Evolutionary conservation across 2,329 filamentous ascomycete genomes (phyloP).

Genomic region (Aspergillus sp.): DNA sequence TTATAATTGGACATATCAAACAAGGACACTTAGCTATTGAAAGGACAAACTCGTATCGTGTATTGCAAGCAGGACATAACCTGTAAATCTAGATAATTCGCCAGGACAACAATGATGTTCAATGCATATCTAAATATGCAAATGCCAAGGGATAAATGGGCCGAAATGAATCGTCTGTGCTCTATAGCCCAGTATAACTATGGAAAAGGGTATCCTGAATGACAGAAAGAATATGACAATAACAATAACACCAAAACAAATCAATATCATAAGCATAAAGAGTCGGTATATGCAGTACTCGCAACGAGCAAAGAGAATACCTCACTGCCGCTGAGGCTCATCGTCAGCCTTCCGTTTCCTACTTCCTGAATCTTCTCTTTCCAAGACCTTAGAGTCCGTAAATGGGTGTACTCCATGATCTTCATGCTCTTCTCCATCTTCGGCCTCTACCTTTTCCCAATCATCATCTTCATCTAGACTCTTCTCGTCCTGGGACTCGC

Average conservation of each 20-base stretch:
- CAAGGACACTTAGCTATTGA: too few species aligned
- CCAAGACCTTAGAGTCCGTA: conserved; percentile 27
- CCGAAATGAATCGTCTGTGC: too few species aligned
- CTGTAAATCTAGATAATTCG: too few species aligned
- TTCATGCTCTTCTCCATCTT: conserved; percentile 28
- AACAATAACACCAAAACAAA: conserved; percentile 8
- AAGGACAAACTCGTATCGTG: too few species aligned
- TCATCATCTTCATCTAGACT: conserved; percentile 30
- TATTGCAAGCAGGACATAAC: too few species aligned
- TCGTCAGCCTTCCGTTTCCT: conserved; percentile 29
- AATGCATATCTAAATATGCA: conserved; percentile 11
- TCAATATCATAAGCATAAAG: conserved; percentile 4
- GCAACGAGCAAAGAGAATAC: background rate
- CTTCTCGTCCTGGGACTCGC: conserved; percentile 5
- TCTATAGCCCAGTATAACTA: too few species aligned
- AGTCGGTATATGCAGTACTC: too few species aligned
- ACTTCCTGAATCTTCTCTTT: conserved; percentile 14
- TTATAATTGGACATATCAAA: too few species aligned
- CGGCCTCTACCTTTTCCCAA: conserved; percentile 38
- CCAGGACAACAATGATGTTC: background rate
- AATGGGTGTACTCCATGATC: conserved; percentile 27
- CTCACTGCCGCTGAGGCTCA: conserved; percentile 16
- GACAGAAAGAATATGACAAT: background rate
- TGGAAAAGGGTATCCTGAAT: background rate
- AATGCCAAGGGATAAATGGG: conserved; percentile 1